These are phyloP conservation scores for Magnolia kwangsiensis DNA, from an alignment of 164 flowering plant genomes.

Conservation along the genomic window DNA sequence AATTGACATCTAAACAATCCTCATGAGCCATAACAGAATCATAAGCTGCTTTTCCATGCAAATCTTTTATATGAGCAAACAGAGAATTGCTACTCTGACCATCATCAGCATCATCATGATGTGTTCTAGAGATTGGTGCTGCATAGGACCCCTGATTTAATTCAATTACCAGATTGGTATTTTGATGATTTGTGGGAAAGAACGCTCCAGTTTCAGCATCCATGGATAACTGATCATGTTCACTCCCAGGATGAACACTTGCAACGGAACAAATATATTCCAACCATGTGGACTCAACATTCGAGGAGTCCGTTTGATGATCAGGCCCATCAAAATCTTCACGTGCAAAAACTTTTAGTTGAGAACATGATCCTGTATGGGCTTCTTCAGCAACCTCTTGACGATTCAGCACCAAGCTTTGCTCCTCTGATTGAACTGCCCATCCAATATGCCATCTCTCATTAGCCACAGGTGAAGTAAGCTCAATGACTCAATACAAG, in stretches of 20 bases:
- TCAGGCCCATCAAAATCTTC: neutral
- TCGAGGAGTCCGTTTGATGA: neutral
- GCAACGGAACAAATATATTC: conserved; percentile 6
- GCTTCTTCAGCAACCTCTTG: conserved; percentile 3
- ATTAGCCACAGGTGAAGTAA: conserved; percentile 3
- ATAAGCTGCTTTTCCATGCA: conserved; percentile 6
- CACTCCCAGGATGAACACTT: neutral
- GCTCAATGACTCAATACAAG: neutral
- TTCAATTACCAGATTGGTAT: conserved; percentile 1
- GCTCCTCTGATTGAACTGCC: conserved; percentile 11
- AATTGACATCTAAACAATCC: conserved; percentile 5
- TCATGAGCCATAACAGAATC: conserved; percentile 6
- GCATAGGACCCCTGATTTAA: conserved; percentile 6
- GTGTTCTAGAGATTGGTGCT: neutral
- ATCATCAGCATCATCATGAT: conserved; percentile 3
- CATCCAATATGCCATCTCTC: neutral
- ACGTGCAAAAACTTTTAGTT: neutral
- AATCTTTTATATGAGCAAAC: neutral
- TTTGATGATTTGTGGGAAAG: conserved; percentile 5
- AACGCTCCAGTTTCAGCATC: conserved; percentile 5
- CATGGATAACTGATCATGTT: neutral
- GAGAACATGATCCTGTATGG: neutral
- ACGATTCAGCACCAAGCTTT: neutral
- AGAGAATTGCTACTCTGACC: neutral
- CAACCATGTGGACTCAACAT: neutral